Percentiles rank a stretch among this genome's conserved stretches.
phyloP scores from a whole-genome alignment of 2,329 filamentous ascomycete species.

The Alternaria longipes region DNA sequence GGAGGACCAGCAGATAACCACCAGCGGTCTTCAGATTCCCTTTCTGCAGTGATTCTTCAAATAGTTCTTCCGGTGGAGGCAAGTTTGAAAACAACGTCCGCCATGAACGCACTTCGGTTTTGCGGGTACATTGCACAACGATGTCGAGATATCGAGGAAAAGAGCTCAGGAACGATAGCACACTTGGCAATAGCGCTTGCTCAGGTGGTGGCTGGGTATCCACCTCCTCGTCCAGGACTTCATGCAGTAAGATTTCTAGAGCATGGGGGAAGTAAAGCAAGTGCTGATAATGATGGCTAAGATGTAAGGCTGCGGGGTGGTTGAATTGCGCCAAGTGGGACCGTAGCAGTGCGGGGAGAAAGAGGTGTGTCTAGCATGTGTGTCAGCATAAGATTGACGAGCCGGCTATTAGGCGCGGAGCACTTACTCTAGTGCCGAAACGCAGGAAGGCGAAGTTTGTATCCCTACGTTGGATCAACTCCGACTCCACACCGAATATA shows the following conservation, averaged over 20 bases:
- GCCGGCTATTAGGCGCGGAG: conserved; percentile 13
- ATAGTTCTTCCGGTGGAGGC: conserved; percentile 88
- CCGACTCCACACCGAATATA: conserved; percentile 87
- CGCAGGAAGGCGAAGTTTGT: conserved; percentile 90
- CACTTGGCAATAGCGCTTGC: conserved; percentile 60
- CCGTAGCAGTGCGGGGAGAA: conserved; percentile 86
- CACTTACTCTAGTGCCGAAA: conserved; percentile 81
- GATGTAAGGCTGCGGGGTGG: conserved; percentile 78
- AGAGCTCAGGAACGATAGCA: conserved; percentile 63
- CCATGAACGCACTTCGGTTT: conserved; percentile 96
- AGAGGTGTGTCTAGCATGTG: conserved; percentile 79
- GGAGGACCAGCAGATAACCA: conserved; percentile 93
- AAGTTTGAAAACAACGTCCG: conserved; percentile 90
- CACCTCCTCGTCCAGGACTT: conserved; percentile 93
- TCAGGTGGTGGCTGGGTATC: conserved; percentile 66
- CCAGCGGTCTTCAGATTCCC: conserved; percentile 93
- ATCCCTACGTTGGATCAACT: conserved; percentile 91
- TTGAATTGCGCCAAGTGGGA: conserved; percentile 80
- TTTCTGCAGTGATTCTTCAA: conserved; percentile 87
- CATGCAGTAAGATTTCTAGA: conserved; percentile 88
- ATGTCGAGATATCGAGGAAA: conserved; percentile 89
- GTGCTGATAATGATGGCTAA: conserved; percentile 85
- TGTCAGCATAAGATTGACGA: conserved; percentile 26
- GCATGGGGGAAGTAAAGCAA: conserved; percentile 93
- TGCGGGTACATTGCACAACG: conserved; percentile 94